Conservation (phyloP, 1,139 yeast genomes). For the Yamadazyma taylorii region DNA sequence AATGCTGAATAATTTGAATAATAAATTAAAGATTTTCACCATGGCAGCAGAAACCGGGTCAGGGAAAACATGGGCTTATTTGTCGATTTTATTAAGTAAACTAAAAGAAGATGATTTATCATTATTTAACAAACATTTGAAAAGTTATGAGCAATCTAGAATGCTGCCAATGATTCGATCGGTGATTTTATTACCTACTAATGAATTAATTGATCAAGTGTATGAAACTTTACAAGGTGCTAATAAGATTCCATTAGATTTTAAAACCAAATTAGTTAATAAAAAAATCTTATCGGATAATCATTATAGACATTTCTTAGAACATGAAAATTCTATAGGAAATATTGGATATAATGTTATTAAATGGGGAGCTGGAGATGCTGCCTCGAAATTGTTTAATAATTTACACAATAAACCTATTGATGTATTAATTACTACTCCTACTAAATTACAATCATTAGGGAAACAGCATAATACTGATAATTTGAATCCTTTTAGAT, state of each 20-base stretch:
- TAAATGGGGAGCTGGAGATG: slow-evolving; percentile 58
- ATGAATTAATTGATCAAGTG: slow-evolving; percentile 85
- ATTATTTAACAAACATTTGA: slow-evolving; percentile 25
- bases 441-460: slow-evolving; percentile 52
- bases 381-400: slow-evolving; percentile 50
- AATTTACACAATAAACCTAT: slow-evolving; percentile 49
- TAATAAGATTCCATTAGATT: slow-evolving; percentile 25
- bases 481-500: slow-evolving; percentile 47
- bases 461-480: slow-evolving; percentile 46
- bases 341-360: slow-evolving; percentile 45
- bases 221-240: slow-evolving; percentile 49
- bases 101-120: slow-evolving; percentile 55
- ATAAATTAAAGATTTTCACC: slow-evolving; percentile 61
- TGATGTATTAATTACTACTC: slow-evolving; percentile 84
- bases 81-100: slow-evolving; percentile 71
- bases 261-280: slow-evolving; percentile 13
- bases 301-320: slow-evolving; percentile 24
- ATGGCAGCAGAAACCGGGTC: slow-evolving; percentile 97
- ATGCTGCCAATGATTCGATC: slow-evolving; percentile 54
- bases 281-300: slow-evolving; percentile 16
- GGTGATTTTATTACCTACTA: slow-evolving; percentile 80
- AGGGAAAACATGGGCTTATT: slow-evolving; percentile 92
- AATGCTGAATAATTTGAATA: slow-evolving; percentile 29
- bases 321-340: slow-evolving; percentile 23
- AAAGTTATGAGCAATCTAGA: slow-evolving; percentile 31